A percentile compares a stretch with the other conserved stretches of the same genome.
These are phyloP conservation scores for Cucurbita maxima DNA, from an alignment of 306 rosid species.

Conservation along the genomic window DNA sequence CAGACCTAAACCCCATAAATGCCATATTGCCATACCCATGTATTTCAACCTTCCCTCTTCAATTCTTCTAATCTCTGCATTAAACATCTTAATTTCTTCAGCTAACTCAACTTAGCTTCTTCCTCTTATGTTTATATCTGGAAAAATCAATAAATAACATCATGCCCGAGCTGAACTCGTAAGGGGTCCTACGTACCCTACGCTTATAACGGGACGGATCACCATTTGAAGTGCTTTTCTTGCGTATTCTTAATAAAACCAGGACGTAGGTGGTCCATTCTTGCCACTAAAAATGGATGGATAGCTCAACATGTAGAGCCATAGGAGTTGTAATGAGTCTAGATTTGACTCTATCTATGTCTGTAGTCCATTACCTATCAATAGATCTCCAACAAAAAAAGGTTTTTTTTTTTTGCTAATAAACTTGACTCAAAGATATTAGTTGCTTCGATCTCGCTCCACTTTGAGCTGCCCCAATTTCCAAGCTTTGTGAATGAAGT, in stretches of 20 bases:
- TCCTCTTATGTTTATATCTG: neutral
- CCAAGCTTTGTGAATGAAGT: neutral
- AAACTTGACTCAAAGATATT: too few species aligned
- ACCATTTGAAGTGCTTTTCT: neutral
- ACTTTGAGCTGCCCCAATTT: neutral
- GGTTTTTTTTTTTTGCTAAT: neutral
- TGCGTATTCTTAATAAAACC: neutral
- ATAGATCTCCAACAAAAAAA: neutral
- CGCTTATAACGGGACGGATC: neutral
- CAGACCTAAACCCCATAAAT: conserved; percentile 2
- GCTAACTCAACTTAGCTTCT: neutral
- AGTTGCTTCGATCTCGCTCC: too few species aligned
- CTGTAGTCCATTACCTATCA: neutral
- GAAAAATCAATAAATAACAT: neutral
- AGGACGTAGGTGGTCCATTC: neutral
- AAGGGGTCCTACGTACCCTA: neutral
- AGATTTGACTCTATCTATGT: neutral
- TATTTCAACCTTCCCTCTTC: neutral
- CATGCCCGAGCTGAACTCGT: neutral
- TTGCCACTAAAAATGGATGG: neutral
- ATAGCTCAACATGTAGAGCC: conserved; percentile 4
- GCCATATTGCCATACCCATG: conserved; percentile 1
- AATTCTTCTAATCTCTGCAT: neutral
- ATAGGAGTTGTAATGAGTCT: neutral
- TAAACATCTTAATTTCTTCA: neutral